phyloP scores from a whole-genome alignment of 2,329 filamentous ascomycete genomes.

The Exophiala sp. region DNA sequence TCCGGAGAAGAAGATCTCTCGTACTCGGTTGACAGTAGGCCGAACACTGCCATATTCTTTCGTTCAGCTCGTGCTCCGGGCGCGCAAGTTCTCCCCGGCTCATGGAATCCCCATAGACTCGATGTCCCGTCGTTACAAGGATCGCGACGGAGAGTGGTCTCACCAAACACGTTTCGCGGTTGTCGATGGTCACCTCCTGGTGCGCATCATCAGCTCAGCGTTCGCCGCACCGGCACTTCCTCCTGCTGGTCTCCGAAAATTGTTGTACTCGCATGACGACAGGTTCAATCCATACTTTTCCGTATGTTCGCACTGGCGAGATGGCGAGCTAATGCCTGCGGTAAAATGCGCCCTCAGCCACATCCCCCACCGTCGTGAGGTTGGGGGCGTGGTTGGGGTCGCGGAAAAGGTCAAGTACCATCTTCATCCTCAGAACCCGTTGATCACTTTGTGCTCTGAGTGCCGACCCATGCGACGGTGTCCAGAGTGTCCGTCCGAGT shows the following conservation, averaged over 20 bases:
- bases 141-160: slow-evolving; percentile 47
- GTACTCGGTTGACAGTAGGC: slow-evolving; percentile 52
- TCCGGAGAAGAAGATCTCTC: slow-evolving; percentile 45
- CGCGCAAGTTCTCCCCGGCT: slow-evolving; percentile 43
- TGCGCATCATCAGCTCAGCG: slow-evolving; percentile 55
- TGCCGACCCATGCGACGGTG: slow-evolving; percentile 60
- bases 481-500: slow-evolving; percentile 61
- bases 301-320: slow-evolving; percentile 60
- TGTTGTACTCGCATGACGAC: slow-evolving; percentile 59
- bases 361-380: slow-evolving; percentile 48
- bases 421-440: slow-evolving; percentile 36
- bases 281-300: slow-evolving; percentile 60
- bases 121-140: slow-evolving; percentile 53
- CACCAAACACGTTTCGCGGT: slow-evolving; percentile 55
- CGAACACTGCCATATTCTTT: slow-evolving; percentile 58
- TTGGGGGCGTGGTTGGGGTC: slow-evolving; percentile 40
- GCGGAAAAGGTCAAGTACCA: slow-evolving; percentile 32
- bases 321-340: slow-evolving; percentile 57
- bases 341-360: slow-evolving; percentile 61
- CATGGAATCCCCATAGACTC: slow-evolving; percentile 49
- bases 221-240: slow-evolving; percentile 54
- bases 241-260: slow-evolving; percentile 50
- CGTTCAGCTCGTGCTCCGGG: slow-evolving; percentile 55
- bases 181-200: slow-evolving; percentile 52
- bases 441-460: slow-evolving; percentile 51